Conservation (phyloP, 805 yeast species). For the Metschnikowia vanudenii region DNA sequence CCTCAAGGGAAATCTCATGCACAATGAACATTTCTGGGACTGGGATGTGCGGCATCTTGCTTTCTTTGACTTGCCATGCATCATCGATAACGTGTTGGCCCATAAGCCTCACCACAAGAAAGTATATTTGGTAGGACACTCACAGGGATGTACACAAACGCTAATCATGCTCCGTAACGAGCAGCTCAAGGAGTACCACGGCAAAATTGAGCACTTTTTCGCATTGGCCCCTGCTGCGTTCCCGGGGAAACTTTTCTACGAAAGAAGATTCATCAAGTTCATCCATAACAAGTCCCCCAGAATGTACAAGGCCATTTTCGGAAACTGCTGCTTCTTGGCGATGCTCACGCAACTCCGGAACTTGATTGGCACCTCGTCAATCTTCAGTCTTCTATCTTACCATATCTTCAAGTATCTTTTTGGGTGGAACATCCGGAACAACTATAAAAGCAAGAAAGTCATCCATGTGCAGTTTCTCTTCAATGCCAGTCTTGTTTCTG, state of each 20-base stretch:
- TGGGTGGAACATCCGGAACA: slow-evolving; percentile 79
- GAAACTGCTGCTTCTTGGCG: slow-evolving; percentile 76
- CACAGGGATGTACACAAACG: slow-evolving; percentile 91
- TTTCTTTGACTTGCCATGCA: slow-evolving; percentile 67
- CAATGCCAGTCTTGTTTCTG: slow-evolving; percentile 80
- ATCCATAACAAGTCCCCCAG: slow-evolving; percentile 52
- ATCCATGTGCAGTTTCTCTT: slow-evolving; percentile 77
- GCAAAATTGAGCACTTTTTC: slow-evolving; percentile 63
- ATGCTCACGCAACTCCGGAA: slow-evolving; percentile 61
- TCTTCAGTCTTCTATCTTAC: slow-evolving; percentile 67
- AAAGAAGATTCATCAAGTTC: slow-evolving; percentile 57
- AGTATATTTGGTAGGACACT: slow-evolving; percentile 73
- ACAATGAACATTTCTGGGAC: slow-evolving; percentile 70
- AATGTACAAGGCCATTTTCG: slow-evolving; percentile 57
- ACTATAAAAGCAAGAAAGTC: slow-evolving; percentile 58
- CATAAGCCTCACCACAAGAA: slow-evolving; percentile 42
- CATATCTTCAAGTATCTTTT: slow-evolving; percentile 83
- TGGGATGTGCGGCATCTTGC: slow-evolving; percentile 93
- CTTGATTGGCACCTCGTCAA: slow-evolving; percentile 31
- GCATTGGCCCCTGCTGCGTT: slow-evolving; percentile 90
- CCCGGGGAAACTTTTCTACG: slow-evolving; percentile 74
- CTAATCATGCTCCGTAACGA: slow-evolving; percentile 61
- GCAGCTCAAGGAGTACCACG: slow-evolving; percentile 36
- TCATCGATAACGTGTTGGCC: slow-evolving; percentile 59
- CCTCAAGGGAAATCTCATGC: slow-evolving; percentile 34